Conservation (phyloP, 2,329 filamentous ascomycete species). For the Nemania serpens region DNA sequence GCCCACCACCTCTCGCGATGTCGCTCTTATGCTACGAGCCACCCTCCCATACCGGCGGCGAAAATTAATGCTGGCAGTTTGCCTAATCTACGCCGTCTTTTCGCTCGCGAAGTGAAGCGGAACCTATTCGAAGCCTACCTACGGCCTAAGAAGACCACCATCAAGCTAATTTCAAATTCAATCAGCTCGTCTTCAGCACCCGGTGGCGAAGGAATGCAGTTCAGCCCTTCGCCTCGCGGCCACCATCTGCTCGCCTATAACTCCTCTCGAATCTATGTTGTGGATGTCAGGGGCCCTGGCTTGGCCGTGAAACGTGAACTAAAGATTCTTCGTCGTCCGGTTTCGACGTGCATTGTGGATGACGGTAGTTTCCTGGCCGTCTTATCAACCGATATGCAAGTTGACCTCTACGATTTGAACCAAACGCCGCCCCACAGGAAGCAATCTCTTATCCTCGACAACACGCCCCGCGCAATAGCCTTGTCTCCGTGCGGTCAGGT, state of each 20-base stretch:
- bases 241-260: conserved; percentile 79
- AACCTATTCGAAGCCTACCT: conserved; percentile 79
- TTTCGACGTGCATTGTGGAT: conserved; percentile 78
- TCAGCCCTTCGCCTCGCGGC: conserved; percentile 76
- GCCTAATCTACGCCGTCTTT: conserved; percentile 64
- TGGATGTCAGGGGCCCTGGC: conserved; percentile 66
- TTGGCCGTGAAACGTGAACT: conserved; percentile 75
- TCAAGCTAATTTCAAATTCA: conserved; percentile 82
- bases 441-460: conserved; percentile 77
- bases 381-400: conserved; percentile 78
- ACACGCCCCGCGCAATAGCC: conserved; percentile 77
- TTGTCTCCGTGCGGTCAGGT: conserved; percentile 82
- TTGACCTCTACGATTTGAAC: conserved; percentile 80
- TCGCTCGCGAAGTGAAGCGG: conserved; percentile 72
- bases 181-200: conserved; percentile 84
- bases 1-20: conserved; percentile 65
- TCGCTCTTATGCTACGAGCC: conserved; percentile 60
- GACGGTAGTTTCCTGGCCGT: conserved; percentile 78
- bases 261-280: conserved; percentile 80
- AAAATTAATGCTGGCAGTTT: conserved; percentile 56
- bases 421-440: conserved; percentile 68
- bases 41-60: conserved; percentile 43
- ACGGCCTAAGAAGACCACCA: conserved; percentile 69
- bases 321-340: conserved; percentile 76
- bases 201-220: conserved; percentile 84